Base-by-base conservation (phyloP, 2,329 filamentous ascomycete genomes). In the Alternaria sp. region DNA sequence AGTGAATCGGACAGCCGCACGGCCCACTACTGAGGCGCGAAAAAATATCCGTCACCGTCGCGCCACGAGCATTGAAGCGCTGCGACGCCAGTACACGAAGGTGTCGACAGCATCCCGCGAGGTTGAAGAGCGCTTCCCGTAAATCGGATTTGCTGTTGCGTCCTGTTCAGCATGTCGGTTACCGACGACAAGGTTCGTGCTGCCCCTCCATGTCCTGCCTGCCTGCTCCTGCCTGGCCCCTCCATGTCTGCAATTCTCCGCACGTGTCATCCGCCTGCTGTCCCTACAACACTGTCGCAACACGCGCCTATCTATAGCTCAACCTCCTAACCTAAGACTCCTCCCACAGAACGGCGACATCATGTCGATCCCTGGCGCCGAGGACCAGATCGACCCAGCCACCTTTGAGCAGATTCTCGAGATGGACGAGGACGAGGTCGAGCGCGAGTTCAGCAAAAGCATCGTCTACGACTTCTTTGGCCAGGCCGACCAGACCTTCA, bases 341-440 rank as follows among this genome's bases (percentile, higher is more conserved):
- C 51, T 17, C 43, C 52, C 12, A 56, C 66, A 78, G 74, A 72
- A 49, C 69, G 69, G 66, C 64, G 76, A 73, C 74, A 79, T 79
- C 70, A 80, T 80, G 77, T 70, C 68, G 32, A 77, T 89, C 74
- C 84, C 85, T 63, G 88, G 92, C 64, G 88, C 93, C 69, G 89
- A 88, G 63, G 91, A 96, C 69, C 86, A 86, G 77, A 90, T 99
- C 81, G 95, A 98, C 80, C 83, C 85, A 65, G 79, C 81, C 59
- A 97, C 93, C 60, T 99, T 99, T 75, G 89, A 90, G 74, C 96
- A 98, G 84, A 98, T 99, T 79, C 88, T 98, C 67, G 96, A 98
- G 81, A 97, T 99, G 95, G 96, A 99, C 80, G 96, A 98, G 68
- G 91, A 92, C 68, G 91, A 92, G 70, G 88, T 90, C 11, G 91